These are phyloP conservation scores for Backusella sp. DNA, from an alignment of 192 early-diverging fungal species.

Conservation along the genomic window DNA sequence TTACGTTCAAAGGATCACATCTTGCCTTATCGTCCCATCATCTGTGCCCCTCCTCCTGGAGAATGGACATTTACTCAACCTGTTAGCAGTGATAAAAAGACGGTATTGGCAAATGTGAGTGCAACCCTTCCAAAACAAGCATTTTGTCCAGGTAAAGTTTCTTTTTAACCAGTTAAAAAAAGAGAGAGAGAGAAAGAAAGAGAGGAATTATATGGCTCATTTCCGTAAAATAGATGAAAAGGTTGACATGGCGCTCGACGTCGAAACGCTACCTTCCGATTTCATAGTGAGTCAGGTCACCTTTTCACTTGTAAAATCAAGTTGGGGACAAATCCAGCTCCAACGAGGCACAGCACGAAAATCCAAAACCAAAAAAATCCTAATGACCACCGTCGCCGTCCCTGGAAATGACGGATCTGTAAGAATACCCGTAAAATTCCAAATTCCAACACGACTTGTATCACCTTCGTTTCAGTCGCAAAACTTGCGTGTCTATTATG, in stretches of 20 bases:
- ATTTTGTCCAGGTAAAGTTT: slow-evolving; percentile 37
- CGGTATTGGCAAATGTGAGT: slow-evolving; percentile 26
- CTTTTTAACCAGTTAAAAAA: neutral
- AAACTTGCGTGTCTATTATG: slow-evolving; percentile 37
- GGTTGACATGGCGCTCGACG: slow-evolving; percentile 14
- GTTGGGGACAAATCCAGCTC: slow-evolving; percentile 25
- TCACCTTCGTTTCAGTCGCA: slow-evolving; percentile 36
- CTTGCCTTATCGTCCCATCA: slow-evolving; percentile 35
- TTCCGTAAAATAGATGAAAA: slow-evolving; percentile 11
- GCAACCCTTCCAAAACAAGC: slow-evolving; percentile 26
- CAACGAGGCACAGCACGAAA: slow-evolving; percentile 25
- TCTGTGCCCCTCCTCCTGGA: slow-evolving; percentile 32
- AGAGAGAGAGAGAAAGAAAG: neutral
- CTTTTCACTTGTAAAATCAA: slow-evolving; percentile 32
- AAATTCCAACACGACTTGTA: slow-evolving; percentile 35
- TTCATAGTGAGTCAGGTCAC: slow-evolving; percentile 12
- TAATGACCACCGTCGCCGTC: neutral
- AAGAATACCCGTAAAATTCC: slow-evolving; percentile 17
- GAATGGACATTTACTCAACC: slow-evolving; percentile 31
- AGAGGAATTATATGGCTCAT: neutral
- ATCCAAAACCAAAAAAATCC: slow-evolving; percentile 20
- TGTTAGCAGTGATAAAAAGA: slow-evolving; percentile 29
- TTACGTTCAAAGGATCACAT: slow-evolving; percentile 27
- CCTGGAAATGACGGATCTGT: neutral
- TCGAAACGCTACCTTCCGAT: slow-evolving; percentile 20